A percentile compares a stretch with the other conserved stretches of the same genome.
Conservation (phyloP, 129 eudicot genomes). For the Saussurea involucrata region DNA sequence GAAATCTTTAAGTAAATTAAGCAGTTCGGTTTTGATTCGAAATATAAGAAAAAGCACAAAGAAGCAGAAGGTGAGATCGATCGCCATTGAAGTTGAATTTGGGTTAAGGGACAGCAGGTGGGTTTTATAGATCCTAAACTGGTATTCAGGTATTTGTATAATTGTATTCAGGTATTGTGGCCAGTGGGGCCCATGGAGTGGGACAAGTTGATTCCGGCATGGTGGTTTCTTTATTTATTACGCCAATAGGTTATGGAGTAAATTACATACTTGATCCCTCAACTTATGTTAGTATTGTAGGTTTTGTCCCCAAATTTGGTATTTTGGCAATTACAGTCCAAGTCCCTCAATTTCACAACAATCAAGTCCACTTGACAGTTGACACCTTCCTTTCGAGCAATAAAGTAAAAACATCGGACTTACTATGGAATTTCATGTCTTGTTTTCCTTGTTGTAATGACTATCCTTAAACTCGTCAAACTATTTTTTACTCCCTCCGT, state of each 20-base stretch:
- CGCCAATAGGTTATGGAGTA: neutral
- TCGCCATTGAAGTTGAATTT: neutral
- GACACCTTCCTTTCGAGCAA: neutral
- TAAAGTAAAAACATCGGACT: neutral
- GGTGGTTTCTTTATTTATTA: neutral
- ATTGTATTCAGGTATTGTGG: neutral
- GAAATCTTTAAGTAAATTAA: constrained; percentile 2
- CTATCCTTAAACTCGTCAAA: neutral
- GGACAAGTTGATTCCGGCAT: neutral
- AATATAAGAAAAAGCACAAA: neutral
- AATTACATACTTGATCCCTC: neutral
- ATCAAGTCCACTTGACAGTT: neutral
- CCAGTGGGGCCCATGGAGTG: neutral
- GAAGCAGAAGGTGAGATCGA: neutral
- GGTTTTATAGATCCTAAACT: neutral
- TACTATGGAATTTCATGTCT: neutral
- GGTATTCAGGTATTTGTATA: too few species aligned
- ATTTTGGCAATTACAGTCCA: neutral
- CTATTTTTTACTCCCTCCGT: too few species aligned
- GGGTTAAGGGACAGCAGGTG: neutral
- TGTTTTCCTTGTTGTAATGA: neutral
- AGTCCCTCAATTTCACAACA: neutral
- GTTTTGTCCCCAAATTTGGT: neutral
- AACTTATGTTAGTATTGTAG: neutral
- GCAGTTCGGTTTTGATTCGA: constrained; percentile 1